These are phyloP conservation scores for Solanum dulcamara DNA, from an alignment of 257 asterid species.

Conservation along the genomic window DNA sequence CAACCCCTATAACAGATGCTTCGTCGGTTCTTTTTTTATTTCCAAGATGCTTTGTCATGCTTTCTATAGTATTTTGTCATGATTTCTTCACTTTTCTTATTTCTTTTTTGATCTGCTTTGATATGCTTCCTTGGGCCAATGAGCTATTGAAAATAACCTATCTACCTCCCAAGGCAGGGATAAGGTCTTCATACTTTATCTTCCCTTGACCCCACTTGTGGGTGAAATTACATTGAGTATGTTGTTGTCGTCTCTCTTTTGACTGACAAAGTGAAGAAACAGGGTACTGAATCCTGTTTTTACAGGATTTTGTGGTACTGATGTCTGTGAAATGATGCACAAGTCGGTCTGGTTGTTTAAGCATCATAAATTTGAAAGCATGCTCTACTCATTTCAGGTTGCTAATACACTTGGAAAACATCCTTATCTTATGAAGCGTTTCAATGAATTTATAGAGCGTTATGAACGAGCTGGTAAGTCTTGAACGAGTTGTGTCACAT, in stretches of 20 bases:
- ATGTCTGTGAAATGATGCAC: background rate
- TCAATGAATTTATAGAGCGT: constrained; percentile 68
- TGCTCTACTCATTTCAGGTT: constrained; percentile 33
- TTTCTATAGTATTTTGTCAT: too few relatives aligned
- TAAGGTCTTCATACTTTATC: too few relatives aligned
- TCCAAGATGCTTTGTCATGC: too few relatives aligned
- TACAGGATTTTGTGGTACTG: background rate
- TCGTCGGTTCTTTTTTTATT: too few relatives aligned
- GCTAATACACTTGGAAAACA: constrained; percentile 65
- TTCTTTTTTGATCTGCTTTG: too few relatives aligned
- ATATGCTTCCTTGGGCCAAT: too few relatives aligned
- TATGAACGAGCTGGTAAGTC: constrained; percentile 75
- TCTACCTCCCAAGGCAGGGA: too few relatives aligned
- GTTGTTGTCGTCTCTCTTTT: background rate
- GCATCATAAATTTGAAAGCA: background rate
- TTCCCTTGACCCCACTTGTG: too few relatives aligned
- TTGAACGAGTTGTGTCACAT: background rate
- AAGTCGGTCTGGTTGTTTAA: background rate
- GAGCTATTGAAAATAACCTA: too few relatives aligned
- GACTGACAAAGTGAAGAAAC: background rate
- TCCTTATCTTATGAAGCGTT: constrained; percentile 91
- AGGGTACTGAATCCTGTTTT: background rate
- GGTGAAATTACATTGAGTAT: too few relatives aligned
- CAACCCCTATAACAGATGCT: too few relatives aligned
- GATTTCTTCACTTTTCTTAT: too few relatives aligned